A percentile compares a stretch with the other conserved stretches of the same genome.
phyloP scores from a whole-genome alignment of 495 filamentous ascomycete species.

The Penicillium herquei region DNA sequence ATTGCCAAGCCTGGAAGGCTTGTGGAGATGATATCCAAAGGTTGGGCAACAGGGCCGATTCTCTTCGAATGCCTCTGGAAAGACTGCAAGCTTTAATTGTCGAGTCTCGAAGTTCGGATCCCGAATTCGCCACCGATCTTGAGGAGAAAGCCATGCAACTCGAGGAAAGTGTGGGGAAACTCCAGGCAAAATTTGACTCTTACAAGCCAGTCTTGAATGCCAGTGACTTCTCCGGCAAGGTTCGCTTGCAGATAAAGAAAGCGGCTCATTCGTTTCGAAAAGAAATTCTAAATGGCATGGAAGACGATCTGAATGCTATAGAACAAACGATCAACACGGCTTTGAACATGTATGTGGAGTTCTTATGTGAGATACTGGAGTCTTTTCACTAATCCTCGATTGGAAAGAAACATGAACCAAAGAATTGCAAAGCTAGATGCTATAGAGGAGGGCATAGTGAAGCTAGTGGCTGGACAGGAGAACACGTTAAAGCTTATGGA shows the following conservation, averaged over 20 bases:
- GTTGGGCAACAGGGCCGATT: not conserved
- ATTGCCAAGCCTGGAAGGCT: not conserved
- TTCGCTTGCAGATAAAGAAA: not conserved
- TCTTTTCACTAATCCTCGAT: too few species aligned
- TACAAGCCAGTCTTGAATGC: not conserved
- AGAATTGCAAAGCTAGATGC: too few species aligned
- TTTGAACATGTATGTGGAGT: too few species aligned
- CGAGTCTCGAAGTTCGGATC: not conserved
- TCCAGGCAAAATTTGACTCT: not conserved
- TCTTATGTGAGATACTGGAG: too few species aligned
- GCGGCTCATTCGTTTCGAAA: too few species aligned
- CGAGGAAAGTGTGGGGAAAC: not conserved
- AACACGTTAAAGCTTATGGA: too few species aligned
- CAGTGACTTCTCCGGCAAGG: not conserved
- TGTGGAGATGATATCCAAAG: slow-evolving; percentile 2
- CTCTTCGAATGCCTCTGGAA: not conserved
- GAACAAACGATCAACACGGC: too few species aligned
- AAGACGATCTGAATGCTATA: too few species aligned
- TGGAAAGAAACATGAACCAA: too few species aligned
- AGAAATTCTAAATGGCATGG: too few species aligned
- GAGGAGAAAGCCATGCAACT: slow-evolving; percentile 1
- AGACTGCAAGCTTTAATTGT: slow-evolving; percentile 1
- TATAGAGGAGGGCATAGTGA: too few species aligned
- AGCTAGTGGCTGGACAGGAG: too few species aligned
- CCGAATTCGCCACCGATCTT: not conserved